Percentiles rank a stretch among this genome's conserved stretches.
phyloP scores from a whole-genome alignment of 345 rosid genomes.

The Lenwebbia sp. region DNA sequence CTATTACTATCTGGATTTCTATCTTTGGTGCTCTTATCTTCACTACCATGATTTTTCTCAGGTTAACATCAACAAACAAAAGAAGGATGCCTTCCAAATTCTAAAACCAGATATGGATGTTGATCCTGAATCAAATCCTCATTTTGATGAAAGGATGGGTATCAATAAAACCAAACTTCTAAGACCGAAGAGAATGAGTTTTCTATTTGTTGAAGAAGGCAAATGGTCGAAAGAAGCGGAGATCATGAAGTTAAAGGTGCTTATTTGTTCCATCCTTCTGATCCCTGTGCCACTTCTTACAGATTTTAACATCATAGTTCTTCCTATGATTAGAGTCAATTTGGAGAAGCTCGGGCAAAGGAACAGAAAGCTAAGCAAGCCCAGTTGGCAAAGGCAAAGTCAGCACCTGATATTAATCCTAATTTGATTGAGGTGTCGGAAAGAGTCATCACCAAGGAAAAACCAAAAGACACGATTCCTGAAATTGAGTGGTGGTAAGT shows the following conservation, averaged over 20 bases:
- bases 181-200: conserved; percentile 82
- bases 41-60: conserved; percentile 12
- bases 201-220: conserved; percentile 98
- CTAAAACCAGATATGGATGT: conserved; percentile 86
- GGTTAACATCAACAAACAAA: conserved; percentile 97
- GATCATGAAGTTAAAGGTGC: conserved; percentile 65
- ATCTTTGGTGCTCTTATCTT: not conserved
- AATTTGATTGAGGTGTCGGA: conserved; percentile 89
- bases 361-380: conserved; percentile 92
- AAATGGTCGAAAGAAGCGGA: conserved; percentile 97
- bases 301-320: conserved; percentile 1
- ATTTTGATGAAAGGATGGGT: conserved; percentile 80
- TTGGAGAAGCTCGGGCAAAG: conserved; percentile 91
- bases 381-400: conserved; percentile 76
- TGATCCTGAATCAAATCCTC: conserved; percentile 75
- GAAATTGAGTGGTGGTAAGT: conserved; percentile 98
- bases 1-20: not conserved
- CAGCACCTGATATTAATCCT: conserved; percentile 78
- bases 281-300: not conserved
- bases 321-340: conserved; percentile 48
- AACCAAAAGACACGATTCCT: conserved; percentile 69
- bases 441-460: conserved; percentile 66
- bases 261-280: not conserved
- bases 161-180: conserved; percentile 66
- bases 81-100: conserved; percentile 93